phyloP scores from a whole-genome alignment of 306 rosid genomes.

The Pachyrhizus erosus region DNA sequence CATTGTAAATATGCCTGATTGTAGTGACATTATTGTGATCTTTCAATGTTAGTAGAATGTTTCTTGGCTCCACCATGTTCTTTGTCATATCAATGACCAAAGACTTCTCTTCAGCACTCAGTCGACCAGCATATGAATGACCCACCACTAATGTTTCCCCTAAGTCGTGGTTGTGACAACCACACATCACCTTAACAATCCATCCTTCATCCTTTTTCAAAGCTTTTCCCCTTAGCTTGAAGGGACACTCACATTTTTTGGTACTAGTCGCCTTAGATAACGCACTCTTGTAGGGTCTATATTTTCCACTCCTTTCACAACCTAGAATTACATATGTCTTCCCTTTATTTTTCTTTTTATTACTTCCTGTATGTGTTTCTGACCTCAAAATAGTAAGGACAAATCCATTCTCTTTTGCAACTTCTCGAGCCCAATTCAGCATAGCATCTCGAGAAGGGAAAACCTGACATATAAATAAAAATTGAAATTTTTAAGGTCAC shows the following conservation, averaged over 20 bases:
- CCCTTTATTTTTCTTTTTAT: not conserved
- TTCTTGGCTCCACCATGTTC: not conserved
- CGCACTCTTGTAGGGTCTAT: not conserved
- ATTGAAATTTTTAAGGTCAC: not conserved
- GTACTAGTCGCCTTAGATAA: not conserved
- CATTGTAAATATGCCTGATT: not conserved
- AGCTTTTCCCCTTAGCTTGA: not conserved
- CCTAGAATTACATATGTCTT: not conserved
- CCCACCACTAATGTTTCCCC: not conserved
- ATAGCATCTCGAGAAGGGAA: not conserved
- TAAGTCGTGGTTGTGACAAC: not conserved
- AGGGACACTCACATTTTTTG: conserved; percentile 1
- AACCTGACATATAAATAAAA: not conserved
- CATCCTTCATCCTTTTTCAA: not conserved
- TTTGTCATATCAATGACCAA: not conserved
- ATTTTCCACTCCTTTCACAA: conserved; percentile 25
- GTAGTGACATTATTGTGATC: not conserved
- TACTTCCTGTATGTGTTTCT: not conserved
- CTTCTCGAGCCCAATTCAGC: conserved; percentile 7
- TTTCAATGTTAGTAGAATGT: not conserved
- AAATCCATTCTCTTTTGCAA: not conserved
- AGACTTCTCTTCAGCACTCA: not conserved
- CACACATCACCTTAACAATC: not conserved
- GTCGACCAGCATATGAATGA: not conserved
- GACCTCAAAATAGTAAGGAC: not conserved